Evolutionary conservation across 2,329 filamentous ascomycete species (phyloP).

Genomic region (Blumeria graminis): DNA sequence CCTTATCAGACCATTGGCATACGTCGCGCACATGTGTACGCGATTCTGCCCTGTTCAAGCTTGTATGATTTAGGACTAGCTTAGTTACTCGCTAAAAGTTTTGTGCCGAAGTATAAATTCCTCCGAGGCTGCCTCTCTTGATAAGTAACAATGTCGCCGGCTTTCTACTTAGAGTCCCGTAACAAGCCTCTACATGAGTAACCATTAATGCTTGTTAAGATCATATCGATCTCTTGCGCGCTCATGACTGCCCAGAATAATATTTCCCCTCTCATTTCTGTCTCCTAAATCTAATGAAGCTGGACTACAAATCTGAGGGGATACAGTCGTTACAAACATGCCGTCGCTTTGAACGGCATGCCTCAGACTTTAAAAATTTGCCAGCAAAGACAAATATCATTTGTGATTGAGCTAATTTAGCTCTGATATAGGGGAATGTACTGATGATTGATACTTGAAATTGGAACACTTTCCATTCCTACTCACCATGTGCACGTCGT

Average conservation of each 20-base stretch:
- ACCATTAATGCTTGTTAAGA: slow-evolving; percentile 77
- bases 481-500: no score
- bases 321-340: neutral
- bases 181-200: slow-evolving; percentile 34
- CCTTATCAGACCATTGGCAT: neutral
- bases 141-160: slow-evolving; percentile 43
- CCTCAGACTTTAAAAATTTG: no score
- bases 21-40: neutral
- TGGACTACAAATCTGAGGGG: no score
- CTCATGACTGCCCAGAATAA: slow-evolving; percentile 82
- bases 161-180: slow-evolving; percentile 99
- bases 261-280: neutral
- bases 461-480: no score
- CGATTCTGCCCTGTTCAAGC: neutral
- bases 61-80: neutral
- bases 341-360: no score
- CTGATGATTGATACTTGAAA: no score
- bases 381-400: no score
- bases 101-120: neutral
- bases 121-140: neutral
- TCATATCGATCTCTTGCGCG: slow-evolving; percentile 66
- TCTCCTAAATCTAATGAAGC: neutral
- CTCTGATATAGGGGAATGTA: no score
- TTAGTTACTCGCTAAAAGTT: neutral
- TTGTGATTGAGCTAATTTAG: no score